phyloP scores from a whole-genome alignment of 2,329 filamentous ascomycete genomes.

The Epichloe festucae region DNA sequence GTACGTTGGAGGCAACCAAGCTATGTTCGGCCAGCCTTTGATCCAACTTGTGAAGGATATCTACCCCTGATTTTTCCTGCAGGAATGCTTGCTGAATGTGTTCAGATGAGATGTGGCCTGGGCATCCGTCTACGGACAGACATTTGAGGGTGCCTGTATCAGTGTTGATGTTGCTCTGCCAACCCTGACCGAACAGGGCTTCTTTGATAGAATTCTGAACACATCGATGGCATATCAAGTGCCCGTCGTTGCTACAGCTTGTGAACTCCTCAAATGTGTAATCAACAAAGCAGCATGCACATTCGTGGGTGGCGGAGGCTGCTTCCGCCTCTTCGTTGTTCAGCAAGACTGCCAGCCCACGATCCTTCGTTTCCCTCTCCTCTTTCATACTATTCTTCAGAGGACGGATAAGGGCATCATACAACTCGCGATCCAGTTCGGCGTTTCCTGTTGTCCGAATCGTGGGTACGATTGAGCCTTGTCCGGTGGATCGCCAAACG shows the following conservation, averaged over 20 bases:
- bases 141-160: conserved; percentile 66
- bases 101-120: conserved; percentile 56
- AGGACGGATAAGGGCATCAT: conserved; percentile 41
- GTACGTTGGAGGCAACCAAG: conserved; percentile 58
- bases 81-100: conserved; percentile 62
- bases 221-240: conserved; percentile 71
- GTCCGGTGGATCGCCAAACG: conserved; percentile 43
- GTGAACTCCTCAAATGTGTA: conserved; percentile 62
- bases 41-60: conserved; percentile 64
- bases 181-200: conserved; percentile 85
- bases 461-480: conserved; percentile 43
- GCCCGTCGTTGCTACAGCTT: conserved; percentile 53
- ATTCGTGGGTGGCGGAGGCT: conserved; percentile 49
- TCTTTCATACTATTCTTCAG: conserved; percentile 31
- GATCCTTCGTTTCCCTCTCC: conserved; percentile 39
- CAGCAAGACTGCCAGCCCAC: conserved; percentile 35
- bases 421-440: conserved; percentile 51
- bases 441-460: conserved; percentile 53
- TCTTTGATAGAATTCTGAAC: conserved; percentile 73
- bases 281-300: conserved; percentile 64
- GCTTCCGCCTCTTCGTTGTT: conserved; percentile 48
- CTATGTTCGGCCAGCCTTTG: conserved; percentile 65
- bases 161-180: conserved; percentile 66
- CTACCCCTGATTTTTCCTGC: conserved; percentile 53
- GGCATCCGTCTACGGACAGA: conserved; percentile 68